phyloP scores from a whole-genome alignment of 352 stramenopile genomes.

The Pythium dissimile region DNA sequence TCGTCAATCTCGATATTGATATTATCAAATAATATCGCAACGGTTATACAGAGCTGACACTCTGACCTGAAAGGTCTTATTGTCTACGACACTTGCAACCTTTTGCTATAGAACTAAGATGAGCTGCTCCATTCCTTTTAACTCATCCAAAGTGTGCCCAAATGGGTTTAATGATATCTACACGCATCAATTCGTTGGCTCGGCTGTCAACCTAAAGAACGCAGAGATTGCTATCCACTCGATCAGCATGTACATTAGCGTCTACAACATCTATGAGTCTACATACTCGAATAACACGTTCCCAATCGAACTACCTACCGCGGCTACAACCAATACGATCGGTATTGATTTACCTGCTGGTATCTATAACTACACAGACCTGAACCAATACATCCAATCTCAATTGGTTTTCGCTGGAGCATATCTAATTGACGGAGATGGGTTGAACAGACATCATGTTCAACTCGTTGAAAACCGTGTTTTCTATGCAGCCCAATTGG shows the following conservation, averaged over 20 bases:
- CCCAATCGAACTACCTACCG: slow-evolving; percentile 19
- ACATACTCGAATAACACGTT: slow-evolving; percentile 20
- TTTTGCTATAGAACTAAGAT: too few species aligned
- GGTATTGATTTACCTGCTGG: slow-evolving; percentile 14
- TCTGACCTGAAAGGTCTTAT: too few species aligned
- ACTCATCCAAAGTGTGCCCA: slow-evolving; percentile 1
- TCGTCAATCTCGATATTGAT: slow-evolving; percentile 5
- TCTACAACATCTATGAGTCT: slow-evolving; percentile 21
- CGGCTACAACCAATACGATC: slow-evolving; percentile 9
- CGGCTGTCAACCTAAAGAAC: not conserved
- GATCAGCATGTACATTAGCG: slow-evolving; percentile 19
- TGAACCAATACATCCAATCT: slow-evolving; percentile 19
- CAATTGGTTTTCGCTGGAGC: slow-evolving; percentile 18
- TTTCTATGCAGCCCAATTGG: too few species aligned
- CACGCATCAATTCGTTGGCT: slow-evolving; percentile 8
- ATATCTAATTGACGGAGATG: slow-evolving; percentile 21
- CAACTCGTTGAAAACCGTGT: too few species aligned
- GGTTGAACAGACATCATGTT: slow-evolving; percentile 19
- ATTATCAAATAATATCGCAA: not conserved
- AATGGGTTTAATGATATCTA: slow-evolving; percentile 20
- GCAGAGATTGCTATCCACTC: slow-evolving; percentile 13
- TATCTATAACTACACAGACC: slow-evolving; percentile 17
- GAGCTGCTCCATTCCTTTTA: slow-evolving; percentile 11
- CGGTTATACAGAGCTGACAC: too few species aligned
- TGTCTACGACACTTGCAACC: too few species aligned